Evolutionary conservation across 2,329 filamentous ascomycete genomes (phyloP).

Genomic region (Penicillium sp.): DNA sequence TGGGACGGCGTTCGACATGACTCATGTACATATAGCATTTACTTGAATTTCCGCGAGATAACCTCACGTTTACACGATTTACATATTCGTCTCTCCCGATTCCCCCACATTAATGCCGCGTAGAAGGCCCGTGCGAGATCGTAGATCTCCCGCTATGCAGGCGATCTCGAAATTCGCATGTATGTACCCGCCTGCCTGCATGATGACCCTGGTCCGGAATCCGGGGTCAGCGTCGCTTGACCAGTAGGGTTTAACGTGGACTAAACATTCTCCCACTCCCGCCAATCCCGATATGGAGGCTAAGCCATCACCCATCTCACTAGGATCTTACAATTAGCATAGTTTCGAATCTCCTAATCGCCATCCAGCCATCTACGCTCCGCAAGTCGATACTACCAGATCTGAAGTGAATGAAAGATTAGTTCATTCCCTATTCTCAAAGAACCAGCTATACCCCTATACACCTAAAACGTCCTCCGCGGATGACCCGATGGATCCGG

Average conservation of each 20-base stretch:
- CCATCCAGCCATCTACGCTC: background rate
- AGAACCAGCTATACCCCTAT: background rate
- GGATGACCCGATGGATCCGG: constrained; percentile 6
- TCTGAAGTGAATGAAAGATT: background rate
- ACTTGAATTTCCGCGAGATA: constrained; percentile 2
- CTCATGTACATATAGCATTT: constrained; percentile 11
- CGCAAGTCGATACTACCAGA: too few species aligned
- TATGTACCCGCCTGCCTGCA: background rate
- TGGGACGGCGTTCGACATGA: constrained; percentile 5
- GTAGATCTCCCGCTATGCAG: background rate
- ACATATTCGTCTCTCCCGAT: background rate
- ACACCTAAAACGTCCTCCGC: background rate
- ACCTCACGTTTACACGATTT: background rate
- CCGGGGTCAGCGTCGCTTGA: background rate
- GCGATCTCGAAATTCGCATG: background rate
- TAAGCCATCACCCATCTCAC: background rate
- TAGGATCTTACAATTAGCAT: too few species aligned
- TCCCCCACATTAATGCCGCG: background rate
- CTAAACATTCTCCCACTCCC: background rate
- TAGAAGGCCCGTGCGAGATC: background rate
- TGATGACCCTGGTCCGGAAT: background rate
- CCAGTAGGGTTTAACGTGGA: background rate
- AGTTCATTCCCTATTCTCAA: background rate
- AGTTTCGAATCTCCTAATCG: background rate
- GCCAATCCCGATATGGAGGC: background rate